These are phyloP conservation scores for Rhodotorula kratochvilovae DNA, from an alignment of 768 basidiomycete genomes.

Conservation along the genomic window DNA sequence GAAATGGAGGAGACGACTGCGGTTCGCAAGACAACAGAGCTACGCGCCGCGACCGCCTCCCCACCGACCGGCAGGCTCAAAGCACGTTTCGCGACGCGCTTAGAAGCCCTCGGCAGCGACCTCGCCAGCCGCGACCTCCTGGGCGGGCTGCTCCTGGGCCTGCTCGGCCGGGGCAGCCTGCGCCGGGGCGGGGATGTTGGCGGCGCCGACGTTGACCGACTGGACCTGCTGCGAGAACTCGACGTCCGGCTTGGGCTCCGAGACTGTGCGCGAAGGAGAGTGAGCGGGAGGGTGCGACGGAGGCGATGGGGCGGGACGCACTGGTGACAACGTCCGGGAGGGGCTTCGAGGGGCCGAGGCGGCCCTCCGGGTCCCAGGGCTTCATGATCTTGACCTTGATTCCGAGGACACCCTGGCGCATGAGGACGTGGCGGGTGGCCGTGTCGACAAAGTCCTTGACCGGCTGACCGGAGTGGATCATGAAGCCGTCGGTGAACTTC, in stretches of 20 bases:
- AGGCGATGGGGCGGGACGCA: slow-evolving; percentile 7
- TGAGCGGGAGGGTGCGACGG: neutral
- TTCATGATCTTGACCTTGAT: slow-evolving; percentile 99
- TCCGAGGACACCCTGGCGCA: slow-evolving; percentile 97
- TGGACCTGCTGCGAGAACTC: slow-evolving; percentile 29
- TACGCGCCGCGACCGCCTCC: neutral
- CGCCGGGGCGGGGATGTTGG: slow-evolving; percentile 34
- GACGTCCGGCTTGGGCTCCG: slow-evolving; percentile 45
- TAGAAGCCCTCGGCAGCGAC: slow-evolving; percentile 25
- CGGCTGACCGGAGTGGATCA: slow-evolving; percentile 72
- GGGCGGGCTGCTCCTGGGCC: slow-evolving; percentile 18
- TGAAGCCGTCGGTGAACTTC: slow-evolving; percentile 99
- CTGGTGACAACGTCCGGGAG: slow-evolving; percentile 93
- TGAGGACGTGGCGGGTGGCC: slow-evolving; percentile 94
- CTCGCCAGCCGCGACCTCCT: slow-evolving; percentile 10
- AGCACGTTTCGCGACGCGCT: neutral
- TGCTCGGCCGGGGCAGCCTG: slow-evolving; percentile 21
- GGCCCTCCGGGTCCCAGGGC: slow-evolving; percentile 87
- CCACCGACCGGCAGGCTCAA: neutral
- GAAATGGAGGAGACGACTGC: neutral
- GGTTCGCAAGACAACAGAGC: neutral
- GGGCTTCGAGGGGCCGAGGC: slow-evolving; percentile 80
- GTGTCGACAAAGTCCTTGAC: slow-evolving; percentile 93
- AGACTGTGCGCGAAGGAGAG: slow-evolving; percentile 15
- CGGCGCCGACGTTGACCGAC: slow-evolving; percentile 39